These are phyloP conservation scores for Sugiyamaella qingdaonensis DNA, from an alignment of 805 yeast genomes.

Conservation along the genomic window DNA sequence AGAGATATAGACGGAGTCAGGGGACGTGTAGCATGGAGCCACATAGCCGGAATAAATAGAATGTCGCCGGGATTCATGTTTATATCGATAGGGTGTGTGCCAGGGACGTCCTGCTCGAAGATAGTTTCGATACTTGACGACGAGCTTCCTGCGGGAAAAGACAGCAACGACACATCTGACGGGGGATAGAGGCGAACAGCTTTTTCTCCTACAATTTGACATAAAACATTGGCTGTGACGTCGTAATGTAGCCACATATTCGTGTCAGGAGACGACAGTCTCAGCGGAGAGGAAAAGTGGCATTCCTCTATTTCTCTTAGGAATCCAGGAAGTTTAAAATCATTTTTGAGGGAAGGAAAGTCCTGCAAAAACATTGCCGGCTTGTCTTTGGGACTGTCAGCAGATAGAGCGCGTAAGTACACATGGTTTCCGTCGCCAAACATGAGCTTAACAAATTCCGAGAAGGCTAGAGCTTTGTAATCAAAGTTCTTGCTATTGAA, in stretches of 20 bases:
- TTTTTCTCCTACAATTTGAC: constrained; percentile 35
- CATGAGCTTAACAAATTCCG: constrained; percentile 28
- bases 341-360: constrained; percentile 30
- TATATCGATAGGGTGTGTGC: constrained; percentile 29
- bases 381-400: constrained; percentile 28
- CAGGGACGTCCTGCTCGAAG: constrained; percentile 22
- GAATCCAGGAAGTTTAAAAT: constrained; percentile 30
- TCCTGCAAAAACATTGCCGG: constrained; percentile 31
- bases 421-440: constrained; percentile 9
- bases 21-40: constrained; percentile 38
- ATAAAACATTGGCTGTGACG: constrained; percentile 35
- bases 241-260: constrained; percentile 38
- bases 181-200: constrained; percentile 36
- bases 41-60: constrained; percentile 35
- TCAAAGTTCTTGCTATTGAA: constrained; percentile 33
- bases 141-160: constrained; percentile 32
- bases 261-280: constrained; percentile 33
- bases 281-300: constrained; percentile 33
- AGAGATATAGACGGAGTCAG: constrained; percentile 32
- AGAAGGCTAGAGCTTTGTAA: constrained; percentile 28
- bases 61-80: constrained; percentile 37
- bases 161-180: constrained; percentile 27
- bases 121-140: constrained; percentile 33
- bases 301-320: constrained; percentile 20
- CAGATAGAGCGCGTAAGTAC: constrained; percentile 32